phyloP scores from a whole-genome alignment of 2,329 filamentous ascomycete species.

The Lachnellula willkommii region DNA sequence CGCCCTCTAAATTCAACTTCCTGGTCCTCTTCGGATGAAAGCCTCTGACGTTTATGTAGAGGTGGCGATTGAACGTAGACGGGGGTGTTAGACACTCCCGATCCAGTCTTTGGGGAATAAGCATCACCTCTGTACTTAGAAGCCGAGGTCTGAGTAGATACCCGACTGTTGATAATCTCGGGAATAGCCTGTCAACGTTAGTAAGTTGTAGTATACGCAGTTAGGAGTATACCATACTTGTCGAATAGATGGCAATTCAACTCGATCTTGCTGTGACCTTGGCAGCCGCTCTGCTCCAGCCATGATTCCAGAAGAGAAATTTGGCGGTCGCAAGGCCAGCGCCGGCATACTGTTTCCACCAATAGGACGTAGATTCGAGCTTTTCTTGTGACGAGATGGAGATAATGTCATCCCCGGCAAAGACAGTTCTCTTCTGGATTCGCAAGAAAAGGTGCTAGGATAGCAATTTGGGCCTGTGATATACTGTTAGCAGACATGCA shows the following conservation, averaged over 20 bases:
- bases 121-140: slow-evolving; percentile 7
- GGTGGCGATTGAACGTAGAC: slow-evolving; percentile 8
- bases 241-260: slow-evolving; percentile 21
- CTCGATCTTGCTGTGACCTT: slow-evolving; percentile 9
- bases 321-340: slow-evolving; percentile 10
- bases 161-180: slow-evolving; percentile 7
- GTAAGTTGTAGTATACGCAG: not conserved
- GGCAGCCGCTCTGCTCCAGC: slow-evolving; percentile 8
- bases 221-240: slow-evolving; percentile 9
- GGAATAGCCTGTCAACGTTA: slow-evolving; percentile 13
- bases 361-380: slow-evolving; percentile 1
- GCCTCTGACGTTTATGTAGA: slow-evolving; percentile 17
- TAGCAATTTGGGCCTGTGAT: slow-evolving; percentile 5
- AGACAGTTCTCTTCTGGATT: not conserved
- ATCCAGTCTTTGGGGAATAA: slow-evolving; percentile 6
- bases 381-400: slow-evolving; percentile 9
- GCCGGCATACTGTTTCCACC: slow-evolving; percentile 10
- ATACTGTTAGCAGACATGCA: slow-evolving; percentile 13
- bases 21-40: slow-evolving; percentile 14
- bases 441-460: slow-evolving; percentile 5
- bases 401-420: slow-evolving; percentile 16
- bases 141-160: not conserved
- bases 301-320: slow-evolving; percentile 8
- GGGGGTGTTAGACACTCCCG: not conserved
- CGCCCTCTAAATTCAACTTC: slow-evolving; percentile 8